Base-by-base conservation (phyloP, 306 rosid species). In the Lathyrus sativus region DNA sequence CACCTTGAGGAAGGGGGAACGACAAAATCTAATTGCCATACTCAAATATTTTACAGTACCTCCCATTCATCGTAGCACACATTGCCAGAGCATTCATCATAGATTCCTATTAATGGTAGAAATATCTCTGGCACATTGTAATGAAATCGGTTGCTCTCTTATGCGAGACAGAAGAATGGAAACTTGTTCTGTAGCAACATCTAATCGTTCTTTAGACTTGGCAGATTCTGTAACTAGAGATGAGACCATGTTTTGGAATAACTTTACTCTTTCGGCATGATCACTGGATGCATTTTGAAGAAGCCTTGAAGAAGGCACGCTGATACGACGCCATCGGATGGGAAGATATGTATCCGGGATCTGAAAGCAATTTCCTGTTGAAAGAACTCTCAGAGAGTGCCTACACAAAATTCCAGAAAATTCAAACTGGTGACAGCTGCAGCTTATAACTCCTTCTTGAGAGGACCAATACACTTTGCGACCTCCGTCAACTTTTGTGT, bases 361-460 rank as follows among this genome's bases (percentile, higher is more conserved):
- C 77, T 89, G 96, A 76, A 92, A 92, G 81, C 98, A 92, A 68
- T 92, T 92, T 68, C 87, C 98, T 0, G 98, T 89, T 14, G 96
- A 92, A 68, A 92, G 91, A 68, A 89, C 98, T 75, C 96, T 80
- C 54, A 92, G 96, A 48, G 98, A 84, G 76, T 89, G 98, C 71
- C 93, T 84, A 58, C 98, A 92, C 37, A 92, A 90, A 78, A 89
- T 89, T 74, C 98, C 96, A 28, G 96, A 87, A 82, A 92, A 89
- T 82, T 89, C 96, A 79, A 89, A 92, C 73, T 89, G 96, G 78
- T 81, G 88, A 82, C 98, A 92, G 68, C 98, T 89, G 79, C 98
- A 92, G 75, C 88, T 88, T 77, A 92, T 83, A 68, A 89, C 82
- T 79, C 96, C 96, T 77, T 92, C 96, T 55, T 81, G 88, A 48